Evolutionary conservation across 495 filamentous ascomycete genomes (phyloP), one percentile per base, ranked within the genome.

Genomic region (Neurospora sp.): DNA sequence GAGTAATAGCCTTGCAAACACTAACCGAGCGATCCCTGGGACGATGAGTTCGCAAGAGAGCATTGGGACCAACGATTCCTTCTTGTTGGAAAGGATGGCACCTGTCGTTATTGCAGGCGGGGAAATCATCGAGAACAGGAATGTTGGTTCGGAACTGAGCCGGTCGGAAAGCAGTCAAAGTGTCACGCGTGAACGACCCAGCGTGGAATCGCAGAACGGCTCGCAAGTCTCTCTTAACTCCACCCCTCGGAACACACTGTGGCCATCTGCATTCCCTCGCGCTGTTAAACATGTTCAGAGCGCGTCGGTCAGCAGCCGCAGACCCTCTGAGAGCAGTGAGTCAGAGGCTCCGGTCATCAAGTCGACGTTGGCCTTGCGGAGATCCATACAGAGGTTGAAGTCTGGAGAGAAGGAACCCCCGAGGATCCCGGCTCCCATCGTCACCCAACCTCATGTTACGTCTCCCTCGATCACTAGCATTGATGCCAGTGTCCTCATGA

Each of bases 91-190:
- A 72, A 88, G 96, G 27, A 90, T 98, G 78, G 90, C 92, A 59
- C 96, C 96, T 16, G 94, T 97, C 42, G 85, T 97, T 75, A 94
- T 98, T 76, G 89, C 90, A 39, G 96, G 96, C 2, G 93, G 90
- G 70, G 88, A 86, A 69, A 81, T 89, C 3, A 76, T 88, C 69
- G 88, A 91, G 78, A 89, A 88, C 78, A 84, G 83, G 69, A 90
- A 90, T 77, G 77, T 81, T 5, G 82, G 85, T 41, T 83, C 82
- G 11, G 84, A 88, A n/a, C 79, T 92, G 38, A 80, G 79, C 39
- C 85, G 89, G 70, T 89, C 86, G 4, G 89, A 90, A 72, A 92
- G 91, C 77, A 87, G 87, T 72, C 88, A 89, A 74, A 93, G 90
- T 74, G 80, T 85, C 31, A 40, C 77, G 48, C 75, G 81, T 41